phyloP scores from a whole-genome alignment of 257 asterid genomes.

The Nicotiana attenuata region DNA sequence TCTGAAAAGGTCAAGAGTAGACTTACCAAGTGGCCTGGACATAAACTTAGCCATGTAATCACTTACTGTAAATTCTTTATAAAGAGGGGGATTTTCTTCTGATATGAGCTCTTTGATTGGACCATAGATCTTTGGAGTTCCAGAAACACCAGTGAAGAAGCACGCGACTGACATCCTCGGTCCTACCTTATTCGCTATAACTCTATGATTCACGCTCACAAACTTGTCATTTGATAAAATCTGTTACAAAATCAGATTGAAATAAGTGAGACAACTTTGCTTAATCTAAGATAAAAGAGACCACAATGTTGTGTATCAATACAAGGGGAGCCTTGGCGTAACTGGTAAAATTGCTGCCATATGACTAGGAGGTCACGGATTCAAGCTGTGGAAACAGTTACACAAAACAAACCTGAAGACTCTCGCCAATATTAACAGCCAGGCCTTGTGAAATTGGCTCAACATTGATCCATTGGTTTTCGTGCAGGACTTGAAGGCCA shows the following conservation, averaged over 20 bases:
- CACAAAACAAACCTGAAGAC: slow-evolving; percentile 44
- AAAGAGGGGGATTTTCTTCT: slow-evolving; percentile 22
- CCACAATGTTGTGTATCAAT: not conserved
- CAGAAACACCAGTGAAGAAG: slow-evolving; percentile 38
- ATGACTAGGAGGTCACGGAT: no score
- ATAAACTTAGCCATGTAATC: slow-evolving; percentile 43
- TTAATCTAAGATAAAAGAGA: not conserved
- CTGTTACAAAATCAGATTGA: slow-evolving; percentile 20
- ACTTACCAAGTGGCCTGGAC: slow-evolving; percentile 33
- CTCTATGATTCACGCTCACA: slow-evolving; percentile 59
- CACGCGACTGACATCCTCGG: slow-evolving; percentile 72
- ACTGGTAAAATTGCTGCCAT: no score
- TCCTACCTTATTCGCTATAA: slow-evolving; percentile 43
- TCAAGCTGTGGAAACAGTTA: not conserved
- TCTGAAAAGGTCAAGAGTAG: slow-evolving; percentile 48
- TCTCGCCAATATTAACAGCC: slow-evolving; percentile 64
- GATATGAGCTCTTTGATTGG: slow-evolving; percentile 55
- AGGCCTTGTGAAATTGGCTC: slow-evolving; percentile 44
- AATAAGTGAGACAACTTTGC: not conserved
- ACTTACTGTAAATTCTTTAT: slow-evolving; percentile 43
- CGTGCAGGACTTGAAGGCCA: slow-evolving; percentile 65
- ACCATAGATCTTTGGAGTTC: slow-evolving; percentile 30
- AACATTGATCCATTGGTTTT: slow-evolving; percentile 44
- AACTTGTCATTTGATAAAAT: slow-evolving; percentile 58
- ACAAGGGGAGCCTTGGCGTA: no score